A percentile compares a stretch with the other conserved stretches of the same genome.
phyloP scores from a whole-genome alignment of 495 filamentous ascomycete species.

The Emericellopsis terricola region DNA sequence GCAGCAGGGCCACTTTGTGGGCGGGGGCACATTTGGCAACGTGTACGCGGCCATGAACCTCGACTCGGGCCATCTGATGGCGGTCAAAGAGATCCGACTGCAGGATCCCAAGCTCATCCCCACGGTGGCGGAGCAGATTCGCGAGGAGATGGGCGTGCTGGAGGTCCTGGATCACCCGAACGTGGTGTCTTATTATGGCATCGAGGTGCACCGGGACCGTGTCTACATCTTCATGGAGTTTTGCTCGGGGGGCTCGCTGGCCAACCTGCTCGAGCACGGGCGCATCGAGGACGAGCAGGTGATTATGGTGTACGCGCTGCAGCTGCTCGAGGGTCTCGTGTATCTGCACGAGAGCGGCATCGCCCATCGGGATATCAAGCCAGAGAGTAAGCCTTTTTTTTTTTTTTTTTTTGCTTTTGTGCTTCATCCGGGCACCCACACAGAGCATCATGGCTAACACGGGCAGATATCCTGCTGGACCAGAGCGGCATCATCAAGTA shows the following conservation, averaged over 20 bases:
- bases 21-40: constrained; percentile 90
- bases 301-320: constrained; percentile 91
- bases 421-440: too few relatives aligned
- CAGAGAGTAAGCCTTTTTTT: constrained; percentile 53
- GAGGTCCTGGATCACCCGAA: constrained; percentile 94
- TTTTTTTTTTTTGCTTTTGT: too few relatives aligned
- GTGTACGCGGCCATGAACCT: constrained; percentile 96
- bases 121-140: constrained; percentile 78
- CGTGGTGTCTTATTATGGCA: constrained; percentile 92
- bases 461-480: constrained; percentile 78
- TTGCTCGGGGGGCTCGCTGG: constrained; percentile 88
- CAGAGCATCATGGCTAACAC: too few relatives aligned
- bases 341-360: constrained; percentile 85
- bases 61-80: constrained; percentile 91
- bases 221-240: constrained; percentile 99
- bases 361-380: constrained; percentile 94
- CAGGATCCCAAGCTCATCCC: constrained; percentile 95
- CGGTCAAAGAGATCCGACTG: constrained; percentile 93
- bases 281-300: constrained; percentile 97
- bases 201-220: constrained; percentile 94
- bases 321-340: constrained; percentile 86
- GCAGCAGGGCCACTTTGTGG: constrained; percentile 96
- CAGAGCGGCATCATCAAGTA: constrained; percentile 98
- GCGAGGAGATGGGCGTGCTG: constrained; percentile 91
- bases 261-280: constrained; percentile 78